These are phyloP conservation scores for Colletotrichum acutatum DNA, from an alignment of 2,329 filamentous ascomycete genomes.

Conservation along the genomic window DNA sequence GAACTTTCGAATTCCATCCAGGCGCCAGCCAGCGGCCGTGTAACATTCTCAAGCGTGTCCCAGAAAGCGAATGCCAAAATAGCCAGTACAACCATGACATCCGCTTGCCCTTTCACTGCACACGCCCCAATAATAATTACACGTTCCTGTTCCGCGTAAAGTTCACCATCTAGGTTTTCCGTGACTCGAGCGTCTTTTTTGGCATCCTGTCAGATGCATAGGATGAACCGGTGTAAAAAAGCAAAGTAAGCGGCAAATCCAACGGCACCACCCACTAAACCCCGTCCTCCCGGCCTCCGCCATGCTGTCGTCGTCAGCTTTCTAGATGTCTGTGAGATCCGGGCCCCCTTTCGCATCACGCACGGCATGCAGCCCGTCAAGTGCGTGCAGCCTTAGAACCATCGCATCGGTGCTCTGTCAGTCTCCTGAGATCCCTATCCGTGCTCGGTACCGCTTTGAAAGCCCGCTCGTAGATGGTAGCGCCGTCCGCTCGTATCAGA, in stretches of 20 bases:
- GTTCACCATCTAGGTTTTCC: background rate
- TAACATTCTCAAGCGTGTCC: background rate
- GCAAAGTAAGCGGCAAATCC: background rate
- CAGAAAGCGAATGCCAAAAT: slow-evolving; percentile 9
- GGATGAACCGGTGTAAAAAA: background rate
- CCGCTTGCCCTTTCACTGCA: background rate
- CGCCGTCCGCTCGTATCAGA: background rate
- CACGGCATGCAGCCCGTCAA: background rate
- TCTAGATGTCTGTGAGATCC: background rate
- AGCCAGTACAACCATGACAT: background rate
- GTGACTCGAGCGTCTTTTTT: background rate
- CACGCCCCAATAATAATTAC: background rate
- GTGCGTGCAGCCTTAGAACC: background rate
- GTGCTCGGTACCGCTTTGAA: background rate
- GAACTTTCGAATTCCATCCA: background rate
- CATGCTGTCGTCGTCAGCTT: background rate
- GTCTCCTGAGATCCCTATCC: background rate
- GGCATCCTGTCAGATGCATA: background rate
- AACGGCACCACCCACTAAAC: background rate
- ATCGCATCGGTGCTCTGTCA: background rate
- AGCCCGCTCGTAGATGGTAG: background rate
- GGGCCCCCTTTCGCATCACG: background rate
- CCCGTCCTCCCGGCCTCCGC: background rate
- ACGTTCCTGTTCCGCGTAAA: background rate
- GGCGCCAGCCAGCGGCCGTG: background rate